Conservation (phyloP, 2,329 filamentous ascomycete genomes). For the Fusarium xyrophilum region DNA sequence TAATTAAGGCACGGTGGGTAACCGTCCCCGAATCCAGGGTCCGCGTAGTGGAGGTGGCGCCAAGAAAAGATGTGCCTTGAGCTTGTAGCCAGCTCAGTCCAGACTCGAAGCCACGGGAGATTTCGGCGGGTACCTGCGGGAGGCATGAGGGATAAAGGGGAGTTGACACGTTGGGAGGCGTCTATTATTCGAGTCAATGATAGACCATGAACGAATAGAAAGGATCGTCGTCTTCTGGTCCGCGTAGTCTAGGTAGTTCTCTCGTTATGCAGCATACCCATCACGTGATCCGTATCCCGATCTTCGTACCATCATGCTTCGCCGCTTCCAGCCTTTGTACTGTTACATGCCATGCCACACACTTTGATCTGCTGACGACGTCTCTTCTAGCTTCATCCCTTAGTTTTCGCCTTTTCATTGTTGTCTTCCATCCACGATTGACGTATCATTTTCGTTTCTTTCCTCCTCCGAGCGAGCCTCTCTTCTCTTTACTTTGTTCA, state of each 20-base stretch:
- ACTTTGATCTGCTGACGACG: constrained; percentile 28
- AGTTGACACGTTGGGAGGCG: neutral
- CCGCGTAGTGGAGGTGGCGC: constrained; percentile 35
- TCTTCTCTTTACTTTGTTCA: constrained; percentile 12
- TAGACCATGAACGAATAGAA: neutral
- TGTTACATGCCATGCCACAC: constrained; percentile 17
- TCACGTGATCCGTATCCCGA: constrained; percentile 29
- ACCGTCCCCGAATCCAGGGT: constrained; percentile 33
- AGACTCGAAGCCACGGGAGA: constrained; percentile 8
- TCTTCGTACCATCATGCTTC: constrained; percentile 26
- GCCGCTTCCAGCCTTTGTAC: constrained; percentile 31
- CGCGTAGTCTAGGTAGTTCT: constrained; percentile 1
- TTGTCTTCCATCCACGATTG: constrained; percentile 16
- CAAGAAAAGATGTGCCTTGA: constrained; percentile 28
- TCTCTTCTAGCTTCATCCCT: constrained; percentile 30
- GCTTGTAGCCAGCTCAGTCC: constrained; percentile 15
- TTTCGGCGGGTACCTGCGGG: neutral
- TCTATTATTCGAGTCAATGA: neutral
- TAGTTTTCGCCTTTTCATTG: constrained; percentile 30
- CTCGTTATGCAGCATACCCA: neutral
- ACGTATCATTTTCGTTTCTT: constrained; percentile 1
- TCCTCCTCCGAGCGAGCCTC: constrained; percentile 5
- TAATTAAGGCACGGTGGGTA: constrained; percentile 35
- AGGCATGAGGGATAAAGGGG: neutral
- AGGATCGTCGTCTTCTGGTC: neutral